Percentiles rank a stretch among this genome's conserved stretches.
These are phyloP conservation scores for Russula lepida DNA, from an alignment of 768 basidiomycete genomes.

Conservation along the genomic window DNA sequence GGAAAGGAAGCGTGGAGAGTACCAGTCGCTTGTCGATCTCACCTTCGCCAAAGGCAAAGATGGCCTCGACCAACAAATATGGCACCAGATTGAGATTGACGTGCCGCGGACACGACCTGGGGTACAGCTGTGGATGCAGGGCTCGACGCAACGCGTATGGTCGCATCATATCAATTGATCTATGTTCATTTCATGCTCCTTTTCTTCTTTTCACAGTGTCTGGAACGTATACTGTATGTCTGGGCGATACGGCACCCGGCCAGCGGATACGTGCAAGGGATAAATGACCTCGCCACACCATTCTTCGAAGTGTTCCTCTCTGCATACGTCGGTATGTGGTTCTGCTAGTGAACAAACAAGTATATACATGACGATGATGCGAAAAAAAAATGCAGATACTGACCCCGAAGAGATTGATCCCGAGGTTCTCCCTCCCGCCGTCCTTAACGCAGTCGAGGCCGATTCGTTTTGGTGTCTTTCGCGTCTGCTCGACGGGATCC, in stretches of 20 bases:
- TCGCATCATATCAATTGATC: background rate
- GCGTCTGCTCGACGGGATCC: slow-evolving; percentile 91
- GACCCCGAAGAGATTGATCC: slow-evolving; percentile 90
- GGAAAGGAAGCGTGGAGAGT: slow-evolving; percentile 87
- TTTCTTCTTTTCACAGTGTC: slow-evolving; percentile 44
- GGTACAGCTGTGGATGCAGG: slow-evolving; percentile 84
- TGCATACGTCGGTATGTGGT: slow-evolving; percentile 74
- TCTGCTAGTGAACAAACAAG: background rate
- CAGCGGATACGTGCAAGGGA: slow-evolving; percentile 97
- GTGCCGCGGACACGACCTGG: slow-evolving; percentile 94
- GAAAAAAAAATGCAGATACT: slow-evolving; percentile 47
- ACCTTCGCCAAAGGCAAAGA: slow-evolving; percentile 83
- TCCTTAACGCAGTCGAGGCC: slow-evolving; percentile 84
- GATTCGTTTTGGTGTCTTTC: slow-evolving; percentile 99
- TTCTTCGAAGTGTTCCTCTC: slow-evolving; percentile 97
- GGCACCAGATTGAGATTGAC: slow-evolving; percentile 99
- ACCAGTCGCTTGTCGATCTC: slow-evolving; percentile 78
- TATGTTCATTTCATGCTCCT: slow-evolving; percentile 14
- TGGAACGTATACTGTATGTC: slow-evolving; percentile 94
- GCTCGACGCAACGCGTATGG: slow-evolving; percentile 78
- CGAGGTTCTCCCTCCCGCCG: slow-evolving; percentile 53
- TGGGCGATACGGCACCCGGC: slow-evolving; percentile 99
- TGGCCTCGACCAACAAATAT: slow-evolving; percentile 90
- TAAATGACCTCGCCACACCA: slow-evolving; percentile 95
- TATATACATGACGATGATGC: background rate